phyloP scores from a whole-genome alignment of 2,329 filamentous ascomycete species.

The Colletotrichum gloeosporioides region DNA sequence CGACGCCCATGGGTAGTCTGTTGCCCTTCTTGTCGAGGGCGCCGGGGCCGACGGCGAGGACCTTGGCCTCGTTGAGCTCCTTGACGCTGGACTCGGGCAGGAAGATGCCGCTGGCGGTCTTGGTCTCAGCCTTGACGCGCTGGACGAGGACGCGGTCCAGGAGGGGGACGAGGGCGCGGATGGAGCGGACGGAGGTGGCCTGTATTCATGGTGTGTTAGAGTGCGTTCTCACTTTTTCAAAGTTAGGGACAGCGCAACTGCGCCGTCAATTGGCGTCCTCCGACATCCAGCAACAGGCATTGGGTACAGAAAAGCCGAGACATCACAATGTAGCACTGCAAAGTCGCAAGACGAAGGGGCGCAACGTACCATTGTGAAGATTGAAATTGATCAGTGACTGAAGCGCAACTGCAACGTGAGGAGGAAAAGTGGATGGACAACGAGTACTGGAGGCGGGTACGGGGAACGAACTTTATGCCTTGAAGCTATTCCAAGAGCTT shows the following conservation, averaged over 20 bases:
- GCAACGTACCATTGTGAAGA: slow-evolving; percentile 29
- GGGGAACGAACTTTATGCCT: slow-evolving; percentile 30
- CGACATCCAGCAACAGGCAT: not conserved
- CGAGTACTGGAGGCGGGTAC: slow-evolving; percentile 21
- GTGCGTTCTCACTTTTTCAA: not conserved
- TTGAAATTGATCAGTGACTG: not conserved
- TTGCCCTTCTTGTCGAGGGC: slow-evolving; percentile 87
- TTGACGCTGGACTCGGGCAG: slow-evolving; percentile 96
- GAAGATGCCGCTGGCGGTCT: slow-evolving; percentile 97
- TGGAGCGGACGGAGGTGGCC: slow-evolving; percentile 85
- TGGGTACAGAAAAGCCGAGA: not conserved
- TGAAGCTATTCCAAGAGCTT: slow-evolving; percentile 45
- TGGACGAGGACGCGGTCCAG: slow-evolving; percentile 98
- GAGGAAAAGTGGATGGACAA: slow-evolving; percentile 15
- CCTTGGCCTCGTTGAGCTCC: slow-evolving; percentile 97
- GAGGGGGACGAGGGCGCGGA: slow-evolving; percentile 93
- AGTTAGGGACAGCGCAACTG: not conserved
- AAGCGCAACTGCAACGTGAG: slow-evolving; percentile 27
- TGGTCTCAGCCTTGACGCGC: slow-evolving; percentile 95
- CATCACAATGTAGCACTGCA: not conserved
- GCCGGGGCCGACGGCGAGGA: slow-evolving; percentile 93
- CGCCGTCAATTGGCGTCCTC: not conserved
- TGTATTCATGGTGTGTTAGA: slow-evolving; percentile 29
- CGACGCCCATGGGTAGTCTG: slow-evolving; percentile 83
- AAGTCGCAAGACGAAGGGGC: not conserved